Evolutionary conservation across 257 asterid species (phyloP).

Genomic region (Jacaranda copaia): DNA sequence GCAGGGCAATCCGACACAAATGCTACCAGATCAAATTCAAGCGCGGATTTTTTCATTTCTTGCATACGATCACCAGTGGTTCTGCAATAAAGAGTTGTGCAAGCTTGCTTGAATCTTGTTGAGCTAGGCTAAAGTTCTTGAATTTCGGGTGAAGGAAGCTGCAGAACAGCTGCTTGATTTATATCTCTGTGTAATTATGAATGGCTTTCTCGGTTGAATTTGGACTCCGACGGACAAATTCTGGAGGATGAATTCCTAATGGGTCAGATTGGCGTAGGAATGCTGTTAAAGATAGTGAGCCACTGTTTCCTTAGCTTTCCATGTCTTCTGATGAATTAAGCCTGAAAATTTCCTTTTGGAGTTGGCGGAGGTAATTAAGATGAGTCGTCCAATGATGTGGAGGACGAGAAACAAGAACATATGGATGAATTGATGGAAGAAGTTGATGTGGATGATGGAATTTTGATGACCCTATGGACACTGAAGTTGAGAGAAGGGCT

Average conservation of each 20-base stretch:
- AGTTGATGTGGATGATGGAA: background rate
- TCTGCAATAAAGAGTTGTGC: conserved; percentile 43
- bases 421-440: conserved; percentile 44
- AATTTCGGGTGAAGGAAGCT: conserved; percentile 60
- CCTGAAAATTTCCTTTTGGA: conserved; percentile 31
- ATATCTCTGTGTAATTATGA: conserved; percentile 44
- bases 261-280: conserved; percentile 28
- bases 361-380: conserved; percentile 44
- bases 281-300: conserved; percentile 36
- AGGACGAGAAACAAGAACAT: conserved; percentile 31
- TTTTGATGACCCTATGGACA: no score
- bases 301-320: conserved; percentile 32
- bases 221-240: conserved; percentile 53
- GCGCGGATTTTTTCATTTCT: conserved; percentile 49
- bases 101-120: conserved; percentile 42
- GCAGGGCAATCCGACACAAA: conserved; percentile 54
- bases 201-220: conserved; percentile 49
- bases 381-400: conserved; percentile 11
- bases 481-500: no score
- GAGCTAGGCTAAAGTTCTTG: conserved; percentile 35
- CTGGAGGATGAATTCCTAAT: conserved; percentile 47
- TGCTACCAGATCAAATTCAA: conserved; percentile 51
- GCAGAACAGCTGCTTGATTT: conserved; percentile 55
- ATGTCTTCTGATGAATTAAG: conserved; percentile 30
- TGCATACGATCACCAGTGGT: no score